A percentile compares a stretch with the other conserved stretches of the same genome.
These are phyloP conservation scores for Leucosporidium scottii DNA, from an alignment of 768 basidiomycete species.

Conservation along the genomic window DNA sequence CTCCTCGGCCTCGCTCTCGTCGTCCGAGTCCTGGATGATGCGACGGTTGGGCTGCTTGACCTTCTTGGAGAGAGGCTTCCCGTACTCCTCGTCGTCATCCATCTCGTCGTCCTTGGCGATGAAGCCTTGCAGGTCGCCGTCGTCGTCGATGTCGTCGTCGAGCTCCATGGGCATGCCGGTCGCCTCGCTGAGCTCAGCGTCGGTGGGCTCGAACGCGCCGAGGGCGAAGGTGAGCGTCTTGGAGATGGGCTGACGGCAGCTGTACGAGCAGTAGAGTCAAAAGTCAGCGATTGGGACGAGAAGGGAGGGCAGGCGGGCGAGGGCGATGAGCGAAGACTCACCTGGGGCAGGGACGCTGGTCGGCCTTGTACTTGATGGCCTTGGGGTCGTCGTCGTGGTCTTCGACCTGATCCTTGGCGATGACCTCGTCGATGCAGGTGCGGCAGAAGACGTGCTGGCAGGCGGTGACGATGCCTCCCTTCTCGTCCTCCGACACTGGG, in stretches of 20 bases:
- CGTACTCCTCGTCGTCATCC: slow-evolving; percentile 43
- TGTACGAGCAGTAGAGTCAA: slow-evolving; percentile 48
- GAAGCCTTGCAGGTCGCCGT: slow-evolving; percentile 16
- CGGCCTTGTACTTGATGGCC: slow-evolving; percentile 41
- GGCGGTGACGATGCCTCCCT: slow-evolving; percentile 49
- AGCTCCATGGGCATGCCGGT: slow-evolving; percentile 17
- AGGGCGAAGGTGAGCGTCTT: slow-evolving; percentile 52
- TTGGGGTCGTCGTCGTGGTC: slow-evolving; percentile 41
- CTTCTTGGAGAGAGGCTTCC: slow-evolving; percentile 24
- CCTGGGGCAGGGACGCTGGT: slow-evolving; percentile 56
- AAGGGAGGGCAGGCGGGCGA: too few species aligned
- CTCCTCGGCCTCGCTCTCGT: slow-evolving; percentile 24
- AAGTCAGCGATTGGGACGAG: neutral
- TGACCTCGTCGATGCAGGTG: slow-evolving; percentile 45
- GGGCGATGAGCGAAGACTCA: neutral
- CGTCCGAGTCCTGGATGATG: slow-evolving; percentile 27
- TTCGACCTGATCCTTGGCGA: slow-evolving; percentile 45
- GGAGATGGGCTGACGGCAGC: slow-evolving; percentile 54
- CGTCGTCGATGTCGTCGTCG: slow-evolving; percentile 24
- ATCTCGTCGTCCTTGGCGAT: slow-evolving; percentile 36
- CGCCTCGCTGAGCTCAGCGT: slow-evolving; percentile 50
- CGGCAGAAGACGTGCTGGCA: slow-evolving; percentile 50
- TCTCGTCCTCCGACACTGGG: slow-evolving; percentile 41
- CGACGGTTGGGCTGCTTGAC: slow-evolving; percentile 24
- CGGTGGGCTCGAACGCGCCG: slow-evolving; percentile 57